Conservation (phyloP, 164 flowering plant species). For the Aristolochia californica region DNA sequence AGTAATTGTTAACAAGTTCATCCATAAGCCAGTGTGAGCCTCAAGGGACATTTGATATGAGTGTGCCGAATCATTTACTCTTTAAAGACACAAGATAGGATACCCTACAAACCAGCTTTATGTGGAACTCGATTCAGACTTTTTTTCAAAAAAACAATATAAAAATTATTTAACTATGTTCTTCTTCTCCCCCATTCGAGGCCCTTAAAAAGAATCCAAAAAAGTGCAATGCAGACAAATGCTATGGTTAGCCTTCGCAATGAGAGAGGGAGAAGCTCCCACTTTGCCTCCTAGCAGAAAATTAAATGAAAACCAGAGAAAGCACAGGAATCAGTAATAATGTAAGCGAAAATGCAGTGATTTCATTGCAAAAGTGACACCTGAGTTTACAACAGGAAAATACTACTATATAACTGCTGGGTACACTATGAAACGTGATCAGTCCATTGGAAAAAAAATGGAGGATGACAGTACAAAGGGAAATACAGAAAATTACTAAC, state of each 20-base stretch:
- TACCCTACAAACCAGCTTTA: too few relatives aligned
- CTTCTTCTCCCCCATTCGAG: background rate
- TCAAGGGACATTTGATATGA: too few relatives aligned
- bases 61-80: too few relatives aligned
- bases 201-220: background rate
- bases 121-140: background rate
- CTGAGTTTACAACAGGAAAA: background rate
- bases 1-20: too few relatives aligned
- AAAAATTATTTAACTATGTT: background rate
- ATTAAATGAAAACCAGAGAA: background rate
- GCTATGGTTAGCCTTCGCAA: background rate
- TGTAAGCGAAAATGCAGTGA: too few relatives aligned
- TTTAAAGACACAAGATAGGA: too few relatives aligned
- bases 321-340: too few relatives aligned
- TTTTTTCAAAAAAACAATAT: too few relatives aligned
- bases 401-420: too few relatives aligned
- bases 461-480: background rate
- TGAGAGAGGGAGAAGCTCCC: background rate
- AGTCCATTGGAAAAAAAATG: background rate
- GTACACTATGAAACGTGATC: too few relatives aligned
- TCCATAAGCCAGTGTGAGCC: too few relatives aligned
- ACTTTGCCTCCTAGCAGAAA: background rate
- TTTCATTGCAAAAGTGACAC: too few relatives aligned
- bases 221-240: background rate
- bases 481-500: background rate